A percentile compares a stretch with the other conserved stretches of the same genome.
Evolutionary conservation across 352 stramenopile genomes (phyloP).

Genomic region (Globisporangium takayamanum): DNA sequence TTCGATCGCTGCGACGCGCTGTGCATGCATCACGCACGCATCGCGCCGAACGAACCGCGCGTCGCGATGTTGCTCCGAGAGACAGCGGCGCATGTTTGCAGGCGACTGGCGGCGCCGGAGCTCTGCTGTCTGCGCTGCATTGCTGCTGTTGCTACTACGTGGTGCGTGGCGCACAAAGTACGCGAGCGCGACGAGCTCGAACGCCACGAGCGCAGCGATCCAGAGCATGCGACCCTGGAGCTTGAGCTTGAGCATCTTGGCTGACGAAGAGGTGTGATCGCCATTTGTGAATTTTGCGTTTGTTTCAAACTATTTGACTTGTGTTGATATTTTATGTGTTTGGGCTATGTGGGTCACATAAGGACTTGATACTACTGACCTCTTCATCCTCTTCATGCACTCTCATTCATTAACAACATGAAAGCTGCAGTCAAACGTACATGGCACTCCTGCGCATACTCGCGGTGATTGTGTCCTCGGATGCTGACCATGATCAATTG

Average conservation of each 20-base stretch:
- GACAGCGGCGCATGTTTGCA: conserved; percentile 26
- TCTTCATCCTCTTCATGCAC: no score
- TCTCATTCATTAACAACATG: no score
- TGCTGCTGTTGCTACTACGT: conserved; percentile 12
- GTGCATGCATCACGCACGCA: conserved; percentile 28
- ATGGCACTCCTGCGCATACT: no score
- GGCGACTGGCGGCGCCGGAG: conserved; percentile 12
- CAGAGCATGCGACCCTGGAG: conserved; percentile 6
- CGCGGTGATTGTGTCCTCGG: no score
- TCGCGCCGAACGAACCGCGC: conserved; percentile 23
- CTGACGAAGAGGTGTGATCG: not conserved
- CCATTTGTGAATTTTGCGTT: conserved; percentile 1
- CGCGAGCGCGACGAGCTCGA: conserved; percentile 31
- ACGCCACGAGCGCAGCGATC: conserved; percentile 25
- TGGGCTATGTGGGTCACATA: no score
- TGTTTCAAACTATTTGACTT: not conserved
- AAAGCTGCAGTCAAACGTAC: no score
- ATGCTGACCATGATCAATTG: no score
- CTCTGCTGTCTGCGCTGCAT: conserved; percentile 8
- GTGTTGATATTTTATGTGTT: not conserved
- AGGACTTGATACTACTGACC: no score
- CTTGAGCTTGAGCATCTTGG: not conserved
- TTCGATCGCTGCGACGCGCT: conserved; percentile 26
- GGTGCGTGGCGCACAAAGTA: conserved; percentile 30
- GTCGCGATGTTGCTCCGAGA: conserved; percentile 30